These are phyloP conservation scores for Amylostereum areolatum DNA, from an alignment of 1,284 basidiomycete species.

Conservation along the genomic window DNA sequence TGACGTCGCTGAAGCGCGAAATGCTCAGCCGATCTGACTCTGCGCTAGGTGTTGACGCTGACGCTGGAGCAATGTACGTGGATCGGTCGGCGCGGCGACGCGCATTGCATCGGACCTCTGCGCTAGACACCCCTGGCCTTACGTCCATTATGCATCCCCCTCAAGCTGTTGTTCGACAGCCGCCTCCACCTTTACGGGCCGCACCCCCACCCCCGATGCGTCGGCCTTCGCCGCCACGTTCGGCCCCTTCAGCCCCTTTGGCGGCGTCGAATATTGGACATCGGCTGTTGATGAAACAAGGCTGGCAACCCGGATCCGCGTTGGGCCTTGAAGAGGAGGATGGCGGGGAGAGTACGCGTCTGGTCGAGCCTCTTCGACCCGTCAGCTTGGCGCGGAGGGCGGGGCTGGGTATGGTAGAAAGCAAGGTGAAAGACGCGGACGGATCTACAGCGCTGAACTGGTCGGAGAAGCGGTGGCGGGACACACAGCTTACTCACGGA, in stretches of 20 bases:
- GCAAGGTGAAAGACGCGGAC: neutral
- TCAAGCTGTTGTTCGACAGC: neutral
- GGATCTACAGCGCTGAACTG: conserved; percentile 21
- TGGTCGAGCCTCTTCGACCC: conserved; percentile 52
- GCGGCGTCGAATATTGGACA: conserved; percentile 60
- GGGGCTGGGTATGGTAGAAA: conserved; percentile 43
- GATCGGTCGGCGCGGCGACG: conserved; percentile 68
- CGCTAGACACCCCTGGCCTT: conserved; percentile 35
- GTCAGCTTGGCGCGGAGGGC: conserved; percentile 35
- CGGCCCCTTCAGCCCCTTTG: conserved; percentile 39
- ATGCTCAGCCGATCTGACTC: conserved; percentile 45
- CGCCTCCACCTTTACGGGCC: neutral
- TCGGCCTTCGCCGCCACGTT: conserved; percentile 15
- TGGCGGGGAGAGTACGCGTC: conserved; percentile 28
- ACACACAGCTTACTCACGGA: conserved; percentile 3
- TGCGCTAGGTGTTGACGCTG: conserved; percentile 5
- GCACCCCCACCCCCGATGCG: conserved; percentile 4
- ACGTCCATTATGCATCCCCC: conserved; percentile 2
- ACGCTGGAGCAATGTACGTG: conserved; percentile 32
- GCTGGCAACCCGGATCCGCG: conserved; percentile 63
- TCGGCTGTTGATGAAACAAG: conserved; percentile 61
- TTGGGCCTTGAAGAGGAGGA: conserved; percentile 39
- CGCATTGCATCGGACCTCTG: conserved; percentile 44
- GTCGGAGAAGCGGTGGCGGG: conserved; percentile 25
- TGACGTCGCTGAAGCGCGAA: conserved; percentile 54